Conservation (phyloP, 129 eudicot species). For the Centrapalus pauciflorus region DNA sequence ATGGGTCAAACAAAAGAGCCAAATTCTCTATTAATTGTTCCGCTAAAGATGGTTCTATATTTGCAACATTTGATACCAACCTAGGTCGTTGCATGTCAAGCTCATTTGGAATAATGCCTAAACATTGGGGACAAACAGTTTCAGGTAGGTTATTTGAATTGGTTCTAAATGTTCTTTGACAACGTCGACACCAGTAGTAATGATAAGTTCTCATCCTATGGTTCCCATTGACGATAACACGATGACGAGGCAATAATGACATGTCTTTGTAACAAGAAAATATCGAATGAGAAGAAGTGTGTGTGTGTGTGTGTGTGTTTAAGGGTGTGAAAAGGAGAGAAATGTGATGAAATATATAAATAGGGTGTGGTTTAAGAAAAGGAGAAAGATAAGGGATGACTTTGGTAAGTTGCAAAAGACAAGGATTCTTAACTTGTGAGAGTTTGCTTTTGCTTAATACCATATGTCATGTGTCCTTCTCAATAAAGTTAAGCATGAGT, state of each 20-base stretch:
- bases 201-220: constrained; percentile 66
- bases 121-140: constrained; percentile 56
- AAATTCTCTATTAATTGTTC: constrained; percentile 38
- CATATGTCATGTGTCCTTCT: constrained; percentile 26
- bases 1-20: constrained; percentile 51
- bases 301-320: constrained; percentile 7
- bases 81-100: constrained; percentile 56
- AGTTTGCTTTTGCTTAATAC: constrained; percentile 19
- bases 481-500: constrained; percentile 31
- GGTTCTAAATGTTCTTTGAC: constrained; percentile 60
- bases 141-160: constrained; percentile 48
- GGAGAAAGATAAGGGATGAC: constrained; percentile 21
- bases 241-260: constrained; percentile 53
- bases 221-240: constrained; percentile 54
- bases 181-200: constrained; percentile 72
- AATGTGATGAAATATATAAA: constrained; percentile 15
- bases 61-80: constrained; percentile 21
- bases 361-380: constrained; percentile 11
- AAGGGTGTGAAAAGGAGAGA: constrained; percentile 22
- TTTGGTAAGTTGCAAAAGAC: constrained; percentile 21
- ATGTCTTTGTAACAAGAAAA: constrained; percentile 21
- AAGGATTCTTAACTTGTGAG: constrained; percentile 29
- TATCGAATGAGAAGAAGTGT: constrained; percentile 7
- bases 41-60: constrained; percentile 41
- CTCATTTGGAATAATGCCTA: constrained; percentile 42